Conservation (phyloP, 352 stramenopile genomes). For the Pythium coloratum region DNA sequence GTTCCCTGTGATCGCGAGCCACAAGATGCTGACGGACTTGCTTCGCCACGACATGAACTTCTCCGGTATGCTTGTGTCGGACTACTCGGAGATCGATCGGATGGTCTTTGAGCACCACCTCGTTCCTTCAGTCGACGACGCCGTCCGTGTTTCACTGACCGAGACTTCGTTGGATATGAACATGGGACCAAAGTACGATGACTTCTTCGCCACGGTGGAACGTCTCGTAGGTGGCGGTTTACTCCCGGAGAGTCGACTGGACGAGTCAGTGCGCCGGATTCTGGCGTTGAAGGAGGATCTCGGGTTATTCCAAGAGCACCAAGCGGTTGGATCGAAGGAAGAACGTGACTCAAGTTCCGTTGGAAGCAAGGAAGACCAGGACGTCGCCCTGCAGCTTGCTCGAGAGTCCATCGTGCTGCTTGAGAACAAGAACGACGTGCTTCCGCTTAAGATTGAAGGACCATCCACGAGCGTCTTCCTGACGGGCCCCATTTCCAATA, state of each 20-base stretch:
- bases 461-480: conserved; percentile 43
- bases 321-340: conserved; percentile 5
- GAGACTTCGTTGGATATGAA: conserved; percentile 93
- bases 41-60: conserved; percentile 89
- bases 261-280: conserved; percentile 39
- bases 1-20: conserved; percentile 83
- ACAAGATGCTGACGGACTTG: conserved; percentile 71
- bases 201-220: conserved; percentile 56
- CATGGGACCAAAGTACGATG: conserved; percentile 71
- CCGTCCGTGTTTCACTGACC: conserved; percentile 64
- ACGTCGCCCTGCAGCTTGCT: conserved; percentile 58
- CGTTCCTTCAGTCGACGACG: conserved; percentile 56
- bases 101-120: conserved; percentile 82
- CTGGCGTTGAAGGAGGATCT: conserved; percentile 54
- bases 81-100: conserved; percentile 92
- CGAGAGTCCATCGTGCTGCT: conserved; percentile 80
- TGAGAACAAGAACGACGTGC: conserved; percentile 53
- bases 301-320: conserved; percentile 38
- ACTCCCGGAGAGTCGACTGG: conserved; percentile 49
- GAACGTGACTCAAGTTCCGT: background rate
- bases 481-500: conserved; percentile 60
- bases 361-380: conserved; percentile 44
- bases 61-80: conserved; percentile 88
- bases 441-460: conserved; percentile 36
- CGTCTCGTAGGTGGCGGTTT: conserved; percentile 41